Conservation (phyloP, 179 eudicot genomes). For the Silene coronaria region DNA sequence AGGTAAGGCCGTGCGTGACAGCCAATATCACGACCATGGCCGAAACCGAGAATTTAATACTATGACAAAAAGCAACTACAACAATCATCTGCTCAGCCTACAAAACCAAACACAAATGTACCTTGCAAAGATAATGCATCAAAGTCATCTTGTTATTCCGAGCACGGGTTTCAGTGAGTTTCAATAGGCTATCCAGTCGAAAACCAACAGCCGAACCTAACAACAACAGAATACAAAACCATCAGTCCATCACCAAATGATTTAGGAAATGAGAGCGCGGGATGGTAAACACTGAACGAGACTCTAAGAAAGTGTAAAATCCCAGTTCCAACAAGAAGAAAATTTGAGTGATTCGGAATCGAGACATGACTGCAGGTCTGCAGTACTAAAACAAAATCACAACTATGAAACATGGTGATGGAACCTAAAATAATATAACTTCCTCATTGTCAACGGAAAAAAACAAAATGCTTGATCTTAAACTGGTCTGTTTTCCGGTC, state of each 20-base stretch:
- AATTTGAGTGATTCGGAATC: not conserved
- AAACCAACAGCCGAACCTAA: conserved; percentile 88
- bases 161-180: conserved; percentile 90
- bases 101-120: conserved; percentile 17
- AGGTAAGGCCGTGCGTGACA: not conserved
- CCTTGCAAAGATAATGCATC: conserved; percentile 96
- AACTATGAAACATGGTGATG: not conserved
- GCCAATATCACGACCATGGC: not conserved
- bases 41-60: not conserved
- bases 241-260: conserved; percentile 7
- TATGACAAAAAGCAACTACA: not conserved
- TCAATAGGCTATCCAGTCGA: conserved; percentile 79
- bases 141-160: conserved; percentile 85
- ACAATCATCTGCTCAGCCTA: not conserved
- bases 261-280: conserved; percentile 7
- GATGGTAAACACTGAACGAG: not conserved
- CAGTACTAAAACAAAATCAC: not conserved
- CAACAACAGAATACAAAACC: conserved; percentile 16
- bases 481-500: not conserved
- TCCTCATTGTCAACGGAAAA: not conserved
- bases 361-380: not conserved
- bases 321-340: not conserved
- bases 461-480: not conserved
- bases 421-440: not conserved
- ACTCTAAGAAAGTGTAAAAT: not conserved